Evolutionary conservation across 225 moss, liverwort and hornwort genomes (phyloP).

Genomic region (Anthoceros angustus): DNA sequence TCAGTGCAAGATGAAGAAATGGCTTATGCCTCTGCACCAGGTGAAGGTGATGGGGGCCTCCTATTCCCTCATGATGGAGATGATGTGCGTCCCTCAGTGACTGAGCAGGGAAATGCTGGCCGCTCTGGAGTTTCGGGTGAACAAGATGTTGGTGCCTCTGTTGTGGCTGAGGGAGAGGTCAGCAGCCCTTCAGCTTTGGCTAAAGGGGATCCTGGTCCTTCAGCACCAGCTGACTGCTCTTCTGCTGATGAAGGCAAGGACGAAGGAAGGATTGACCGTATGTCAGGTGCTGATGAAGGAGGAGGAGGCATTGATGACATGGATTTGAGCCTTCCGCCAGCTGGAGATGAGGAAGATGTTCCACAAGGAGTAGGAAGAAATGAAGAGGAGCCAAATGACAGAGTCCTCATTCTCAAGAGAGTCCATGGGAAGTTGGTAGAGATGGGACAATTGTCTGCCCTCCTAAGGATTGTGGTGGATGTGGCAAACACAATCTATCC

Average conservation of each 20-base stretch:
- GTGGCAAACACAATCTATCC: constrained; percentile 34
- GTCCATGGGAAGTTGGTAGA: constrained; percentile 30
- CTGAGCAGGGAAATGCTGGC: neutral
- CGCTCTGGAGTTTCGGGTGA: neutral
- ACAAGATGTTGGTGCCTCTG: neutral
- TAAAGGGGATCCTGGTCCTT: neutral
- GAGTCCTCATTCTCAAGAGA: constrained; percentile 5
- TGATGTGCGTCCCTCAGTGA: neutral
- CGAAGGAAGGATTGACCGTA: neutral
- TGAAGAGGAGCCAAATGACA: constrained; percentile 6
- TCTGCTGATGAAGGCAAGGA: neutral
- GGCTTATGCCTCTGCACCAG: too few relatives aligned
- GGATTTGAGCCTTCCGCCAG: too few relatives aligned
- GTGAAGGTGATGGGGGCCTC: too few relatives aligned
- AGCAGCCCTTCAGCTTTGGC: neutral
- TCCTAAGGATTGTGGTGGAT: constrained; percentile 54
- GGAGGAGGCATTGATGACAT: neutral
- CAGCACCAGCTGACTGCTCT: neutral
- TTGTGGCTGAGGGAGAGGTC: neutral
- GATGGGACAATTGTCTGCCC: constrained; percentile 65
- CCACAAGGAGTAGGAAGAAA: constrained; percentile 9
- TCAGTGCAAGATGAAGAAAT: too few relatives aligned
- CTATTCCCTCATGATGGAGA: too few relatives aligned
- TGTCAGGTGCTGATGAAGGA: neutral
- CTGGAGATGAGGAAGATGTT: constrained; percentile 6